Evolutionary conservation across 345 rosid genomes (phyloP).

Genomic region (Bretschneidera sinensis): DNA sequence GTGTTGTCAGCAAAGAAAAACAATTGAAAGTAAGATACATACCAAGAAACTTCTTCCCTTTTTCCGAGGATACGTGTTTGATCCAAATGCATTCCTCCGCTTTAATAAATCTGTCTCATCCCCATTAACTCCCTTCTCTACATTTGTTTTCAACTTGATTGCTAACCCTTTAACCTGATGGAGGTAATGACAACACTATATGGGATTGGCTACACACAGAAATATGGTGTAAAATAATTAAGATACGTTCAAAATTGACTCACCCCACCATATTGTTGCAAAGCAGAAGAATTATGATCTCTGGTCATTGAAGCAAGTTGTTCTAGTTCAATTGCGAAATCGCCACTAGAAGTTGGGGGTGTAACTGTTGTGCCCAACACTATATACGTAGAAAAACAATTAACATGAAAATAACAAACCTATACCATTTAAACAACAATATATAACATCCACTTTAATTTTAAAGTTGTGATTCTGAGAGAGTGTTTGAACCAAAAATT

Average conservation of each 20-base stretch:
- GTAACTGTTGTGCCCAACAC: slow-evolving; percentile 35
- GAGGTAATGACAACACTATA: slow-evolving; percentile 13
- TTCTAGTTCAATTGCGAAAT: slow-evolving; percentile 66
- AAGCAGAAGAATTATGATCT: slow-evolving; percentile 57
- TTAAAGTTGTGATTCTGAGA: no score
- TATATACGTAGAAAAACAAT: background rate
- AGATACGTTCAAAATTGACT: slow-evolving; percentile 19
- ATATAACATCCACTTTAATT: no score
- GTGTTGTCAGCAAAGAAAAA: background rate
- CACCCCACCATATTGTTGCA: slow-evolving; percentile 77
- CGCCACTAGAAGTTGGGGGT: slow-evolving; percentile 42
- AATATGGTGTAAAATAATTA: background rate
- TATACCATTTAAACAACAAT: no score
- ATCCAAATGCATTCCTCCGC: slow-evolving; percentile 76
- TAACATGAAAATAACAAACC: background rate
- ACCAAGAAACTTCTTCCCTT: slow-evolving; percentile 87
- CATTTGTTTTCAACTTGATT: slow-evolving; percentile 50
- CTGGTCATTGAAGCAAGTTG: slow-evolving; percentile 75
- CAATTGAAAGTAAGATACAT: slow-evolving; percentile 13
- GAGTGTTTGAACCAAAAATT: no score
- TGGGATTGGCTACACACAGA: background rate
- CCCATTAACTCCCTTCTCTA: slow-evolving; percentile 57
- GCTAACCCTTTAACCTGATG: slow-evolving; percentile 73
- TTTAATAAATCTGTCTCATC: slow-evolving; percentile 61
- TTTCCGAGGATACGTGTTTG: slow-evolving; percentile 88